Evolutionary conservation across 345 rosid genomes (phyloP), one percentile per base, ranked within the genome.

Genomic region (Corchorus capsularis): DNA sequence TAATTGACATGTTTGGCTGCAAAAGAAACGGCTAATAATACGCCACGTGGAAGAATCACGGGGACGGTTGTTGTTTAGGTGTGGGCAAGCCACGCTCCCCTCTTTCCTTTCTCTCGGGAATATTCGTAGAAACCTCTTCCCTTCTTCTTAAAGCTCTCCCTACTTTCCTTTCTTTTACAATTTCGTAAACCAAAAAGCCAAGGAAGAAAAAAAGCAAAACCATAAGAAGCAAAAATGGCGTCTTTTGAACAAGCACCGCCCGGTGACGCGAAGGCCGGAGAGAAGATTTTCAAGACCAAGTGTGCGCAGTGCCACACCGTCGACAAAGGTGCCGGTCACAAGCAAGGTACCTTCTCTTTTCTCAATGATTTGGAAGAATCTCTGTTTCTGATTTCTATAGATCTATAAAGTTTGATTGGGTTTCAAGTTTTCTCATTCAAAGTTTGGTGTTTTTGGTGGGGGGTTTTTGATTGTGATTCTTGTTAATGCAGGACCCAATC

Each of bases 241-340:
- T 82, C 96, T 49, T 92, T 92, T 79, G 82, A 79, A n/a, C 79
- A 92, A 85, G 99, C 98, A 22, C 98, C 99, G 1, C 87, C 97
- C 3, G 98, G 98, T 41, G 39, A 93, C 66, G n/a, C 83, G 0
- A 87, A 88, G 74, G 79, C 82, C 52, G 97, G 99, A 41, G 98
- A 90, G 84, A 95, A 95, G 83, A 93, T 90, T 82, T 95, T 93
- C 88, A 88, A 81, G 86, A 93, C 88, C 55, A 95, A 95, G 86
- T 91, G 92, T 82, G 92, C 88, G 10, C 92, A 91, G 84, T 91
- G 94, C 88, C 94, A 90, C 86, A 94, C 98, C 82, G 98, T 89
- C 72, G 98, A 94, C 0, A 87, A 94, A 85, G 98, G 98, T 68
- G 94, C 97, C 32, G 98, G 98, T 81, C 98, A 94, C 86, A 94